Conservation (phyloP, 2,329 filamentous ascomycete species). For the Triangularia verruculosa region DNA sequence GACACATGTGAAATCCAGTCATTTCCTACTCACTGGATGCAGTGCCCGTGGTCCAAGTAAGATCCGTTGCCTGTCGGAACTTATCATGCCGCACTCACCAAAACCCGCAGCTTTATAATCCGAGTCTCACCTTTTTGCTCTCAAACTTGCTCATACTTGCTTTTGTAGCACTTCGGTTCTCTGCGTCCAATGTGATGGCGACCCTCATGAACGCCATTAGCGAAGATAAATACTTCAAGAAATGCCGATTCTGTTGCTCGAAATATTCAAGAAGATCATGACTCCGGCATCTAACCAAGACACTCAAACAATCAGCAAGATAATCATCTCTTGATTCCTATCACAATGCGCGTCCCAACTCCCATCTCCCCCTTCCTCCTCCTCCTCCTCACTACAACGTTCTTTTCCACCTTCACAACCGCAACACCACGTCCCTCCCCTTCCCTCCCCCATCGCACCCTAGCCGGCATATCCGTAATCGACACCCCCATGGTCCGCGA, state of each 20-base stretch:
- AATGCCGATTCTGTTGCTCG: no score
- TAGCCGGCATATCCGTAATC: slow-evolving; percentile 13
- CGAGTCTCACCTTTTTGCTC: not conserved
- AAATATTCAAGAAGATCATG: not conserved
- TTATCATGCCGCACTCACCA: not conserved
- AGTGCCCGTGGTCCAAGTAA: not conserved
- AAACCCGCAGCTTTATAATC: no score
- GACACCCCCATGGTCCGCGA: slow-evolving; percentile 30
- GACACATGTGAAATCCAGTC: not conserved
- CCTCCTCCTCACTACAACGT: not conserved
- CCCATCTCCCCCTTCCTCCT: not conserved
- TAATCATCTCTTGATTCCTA: not conserved
- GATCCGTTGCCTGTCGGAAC: not conserved
- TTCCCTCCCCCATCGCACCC: not conserved
- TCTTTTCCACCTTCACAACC: not conserved
- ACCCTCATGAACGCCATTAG: not conserved
- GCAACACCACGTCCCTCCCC: not conserved
- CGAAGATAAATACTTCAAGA: not conserved
- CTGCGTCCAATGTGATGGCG: not conserved
- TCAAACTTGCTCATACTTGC: not conserved
- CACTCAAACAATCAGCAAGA: not conserved
- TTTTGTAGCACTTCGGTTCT: not conserved
- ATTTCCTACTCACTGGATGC: not conserved
- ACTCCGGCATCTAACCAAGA: not conserved
- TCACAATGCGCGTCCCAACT: not conserved